phyloP scores from a whole-genome alignment of 2,329 filamentous ascomycete species.

The Camillea tinctor region DNA sequence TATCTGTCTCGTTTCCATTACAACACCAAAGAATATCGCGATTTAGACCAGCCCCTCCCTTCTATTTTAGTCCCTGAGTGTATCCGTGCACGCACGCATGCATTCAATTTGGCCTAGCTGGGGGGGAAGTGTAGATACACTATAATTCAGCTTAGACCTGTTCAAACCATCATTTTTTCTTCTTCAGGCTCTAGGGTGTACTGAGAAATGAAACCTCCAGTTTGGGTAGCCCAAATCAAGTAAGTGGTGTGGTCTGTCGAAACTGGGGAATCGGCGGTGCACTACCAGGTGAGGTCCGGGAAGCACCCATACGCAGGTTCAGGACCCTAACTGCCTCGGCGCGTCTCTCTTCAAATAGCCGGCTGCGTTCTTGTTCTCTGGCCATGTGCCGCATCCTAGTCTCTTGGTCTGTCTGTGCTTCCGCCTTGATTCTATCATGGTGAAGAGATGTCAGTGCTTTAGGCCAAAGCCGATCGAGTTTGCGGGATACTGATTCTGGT shows the following conservation, averaged over 20 bases:
- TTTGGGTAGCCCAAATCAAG: neutral
- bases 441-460: constrained; percentile 45
- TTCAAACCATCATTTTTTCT: neutral
- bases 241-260: neutral
- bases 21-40: neutral
- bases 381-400: constrained; percentile 42
- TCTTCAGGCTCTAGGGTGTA: neutral
- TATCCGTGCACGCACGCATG: neutral
- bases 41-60: neutral
- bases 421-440: constrained; percentile 40
- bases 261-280: constrained; percentile 9
- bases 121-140: neutral
- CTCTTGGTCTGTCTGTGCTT: constrained; percentile 45
- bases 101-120: neutral
- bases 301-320: constrained; percentile 16
- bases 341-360: constrained; percentile 48
- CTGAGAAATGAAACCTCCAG: neutral
- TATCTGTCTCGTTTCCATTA: neutral
- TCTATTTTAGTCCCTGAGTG: neutral
- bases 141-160: neutral
- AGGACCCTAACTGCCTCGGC: constrained; percentile 45
- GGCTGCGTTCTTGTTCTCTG: constrained; percentile 49
- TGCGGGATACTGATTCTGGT: constrained; percentile 38
- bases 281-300: constrained; percentile 16
- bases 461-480: constrained; percentile 49